Conservation (phyloP, 495 filamentous ascomycete genomes). For the Penicillium desertorum region DNA sequence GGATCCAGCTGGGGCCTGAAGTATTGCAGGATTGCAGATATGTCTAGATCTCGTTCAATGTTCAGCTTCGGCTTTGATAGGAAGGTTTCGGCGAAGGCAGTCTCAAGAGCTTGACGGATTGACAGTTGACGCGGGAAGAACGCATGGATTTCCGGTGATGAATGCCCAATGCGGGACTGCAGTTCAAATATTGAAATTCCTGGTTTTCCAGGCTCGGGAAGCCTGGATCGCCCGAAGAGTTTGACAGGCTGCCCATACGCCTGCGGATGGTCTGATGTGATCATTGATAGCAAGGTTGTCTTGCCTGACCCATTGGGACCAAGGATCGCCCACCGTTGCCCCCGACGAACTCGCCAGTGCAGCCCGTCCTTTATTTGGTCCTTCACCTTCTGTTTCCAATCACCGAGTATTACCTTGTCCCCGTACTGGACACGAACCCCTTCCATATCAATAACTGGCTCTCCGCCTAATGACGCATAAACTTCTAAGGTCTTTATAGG, state of each 20-base stretch:
- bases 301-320: constrained; percentile 83
- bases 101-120: constrained; percentile 72
- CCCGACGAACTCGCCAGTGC: constrained; percentile 77
- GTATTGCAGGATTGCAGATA: constrained; percentile 67
- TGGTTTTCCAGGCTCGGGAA: constrained; percentile 67
- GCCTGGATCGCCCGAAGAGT: constrained; percentile 77
- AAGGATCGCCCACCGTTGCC: constrained; percentile 87
- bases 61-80: constrained; percentile 63
- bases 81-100: constrained; percentile 88
- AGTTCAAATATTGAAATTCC: constrained; percentile 91
- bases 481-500: neutral
- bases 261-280: constrained; percentile 94
- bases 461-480: constrained; percentile 33
- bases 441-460: constrained; percentile 81
- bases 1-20: constrained; percentile 75
- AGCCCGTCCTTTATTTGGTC: constrained; percentile 56
- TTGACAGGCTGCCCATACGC: constrained; percentile 84
- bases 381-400: constrained; percentile 64
- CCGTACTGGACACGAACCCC: constrained; percentile 79
- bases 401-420: constrained; percentile 70
- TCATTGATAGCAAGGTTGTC: constrained; percentile 86
- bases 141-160: constrained; percentile 88
- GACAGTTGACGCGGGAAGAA: constrained; percentile 83
- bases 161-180: constrained; percentile 85
- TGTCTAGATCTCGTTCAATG: constrained; percentile 49